Evolutionary conservation across 495 filamentous ascomycete genomes (phyloP).

Genomic region (Thermothielavioides terrestris): DNA sequence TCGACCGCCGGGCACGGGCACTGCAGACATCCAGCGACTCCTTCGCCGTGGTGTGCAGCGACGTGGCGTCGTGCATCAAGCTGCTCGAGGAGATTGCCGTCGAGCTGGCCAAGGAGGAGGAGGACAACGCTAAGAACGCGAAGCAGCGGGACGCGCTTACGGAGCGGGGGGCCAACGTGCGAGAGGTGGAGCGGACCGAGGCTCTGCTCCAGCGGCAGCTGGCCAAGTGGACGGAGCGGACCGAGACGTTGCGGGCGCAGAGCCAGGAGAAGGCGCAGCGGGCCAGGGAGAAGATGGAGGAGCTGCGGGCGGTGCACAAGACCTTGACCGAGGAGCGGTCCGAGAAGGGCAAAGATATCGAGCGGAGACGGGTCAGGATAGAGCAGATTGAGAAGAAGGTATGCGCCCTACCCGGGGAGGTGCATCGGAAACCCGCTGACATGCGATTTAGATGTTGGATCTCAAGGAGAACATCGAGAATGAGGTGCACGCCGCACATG

Average conservation of each 20-base stretch:
- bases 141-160: constrained; percentile 79
- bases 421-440: constrained; percentile 33
- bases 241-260: constrained; percentile 65
- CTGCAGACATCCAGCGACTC: constrained; percentile 89
- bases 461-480: constrained; percentile 94
- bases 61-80: constrained; percentile 77
- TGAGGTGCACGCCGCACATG: constrained; percentile 77
- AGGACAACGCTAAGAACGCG: constrained; percentile 67
- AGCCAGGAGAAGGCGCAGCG: constrained; percentile 70
- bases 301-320: constrained; percentile 71
- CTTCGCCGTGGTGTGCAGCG: constrained; percentile 70
- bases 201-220: constrained; percentile 74
- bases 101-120: constrained; percentile 83
- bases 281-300: constrained; percentile 83
- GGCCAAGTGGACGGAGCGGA: constrained; percentile 72
- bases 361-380: constrained; percentile 79
- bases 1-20: constrained; percentile 77
- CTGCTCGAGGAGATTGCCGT: constrained; percentile 77
- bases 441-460: constrained; percentile 69
- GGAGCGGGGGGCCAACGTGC: constrained; percentile 76
- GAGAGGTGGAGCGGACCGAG: constrained; percentile 85
- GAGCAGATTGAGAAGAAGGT: constrained; percentile 99
- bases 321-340: constrained; percentile 73
- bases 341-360: constrained; percentile 83
- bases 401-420: too few relatives aligned